Base-by-base conservation (phyloP, 257 asterid species). In the Euphrasia confusa region DNA sequence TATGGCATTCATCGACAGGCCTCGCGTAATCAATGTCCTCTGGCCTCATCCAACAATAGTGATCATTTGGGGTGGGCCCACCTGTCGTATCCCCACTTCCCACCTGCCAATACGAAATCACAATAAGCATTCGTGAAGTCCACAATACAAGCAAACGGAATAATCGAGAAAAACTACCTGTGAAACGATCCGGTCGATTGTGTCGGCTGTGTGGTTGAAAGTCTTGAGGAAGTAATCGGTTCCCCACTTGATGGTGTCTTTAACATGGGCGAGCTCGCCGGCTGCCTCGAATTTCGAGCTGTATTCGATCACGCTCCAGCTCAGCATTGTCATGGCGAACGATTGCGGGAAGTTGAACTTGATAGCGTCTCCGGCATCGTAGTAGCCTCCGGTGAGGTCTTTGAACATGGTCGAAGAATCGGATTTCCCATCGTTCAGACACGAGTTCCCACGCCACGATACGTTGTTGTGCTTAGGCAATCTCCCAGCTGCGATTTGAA, bases 241-340 rank as follows among this genome's bases (percentile, higher is more conserved):
- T 30, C 98, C 98, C 98, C 98, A 92, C 81, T 86, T 92, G 77
- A 92, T 92, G 30, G 80, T 72, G n/a, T 92, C 98, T 70, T 80
- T 88, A 66, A 85, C 89, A 65, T 92, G 98, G 77, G 65, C 68
- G 27, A 92, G 95, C 83, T 92, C 98, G 55, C 97, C 98, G 11
- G 95, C 95, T 54, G 95, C 87, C 71, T 92, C 98, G 59, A 71
- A 92, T 70, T 88, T 92, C 6, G 75, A 90, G 54, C 87, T 86
- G 70, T 92, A 92, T 63, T 92, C 98, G 0, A 92, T 83, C 75
- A 92, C 98, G 63, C 98, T 92, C 98, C 98, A 92, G 69, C 98
- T 92, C 80, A 92, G 72, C 95, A 92, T 81, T 10, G 98, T 88
- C 95, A 92, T 87, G 58, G 98, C 95, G 72, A 84, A 92, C 45